These are phyloP conservation scores for Cladorrhinum sp. DNA, from an alignment of 2,329 filamentous ascomycete genomes.

Conservation along the genomic window DNA sequence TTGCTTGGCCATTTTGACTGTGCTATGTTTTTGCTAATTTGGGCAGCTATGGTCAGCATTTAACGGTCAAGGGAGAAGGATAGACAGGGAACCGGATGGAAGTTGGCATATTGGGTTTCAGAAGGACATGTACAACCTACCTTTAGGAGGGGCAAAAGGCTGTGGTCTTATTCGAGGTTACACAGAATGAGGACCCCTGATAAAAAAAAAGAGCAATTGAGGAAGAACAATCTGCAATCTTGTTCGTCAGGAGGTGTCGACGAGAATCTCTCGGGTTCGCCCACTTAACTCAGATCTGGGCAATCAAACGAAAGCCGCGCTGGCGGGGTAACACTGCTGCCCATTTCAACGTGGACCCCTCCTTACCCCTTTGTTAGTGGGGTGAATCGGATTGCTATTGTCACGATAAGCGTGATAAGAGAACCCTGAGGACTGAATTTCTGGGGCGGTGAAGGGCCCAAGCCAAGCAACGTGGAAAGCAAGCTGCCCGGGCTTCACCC, in stretches of 20 bases:
- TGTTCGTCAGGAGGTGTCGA: not conserved
- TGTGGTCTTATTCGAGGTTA: not conserved
- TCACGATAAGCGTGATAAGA: slow-evolving; percentile 6
- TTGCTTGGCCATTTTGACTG: slow-evolving; percentile 59
- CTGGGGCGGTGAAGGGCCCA: not conserved
- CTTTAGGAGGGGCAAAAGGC: not conserved
- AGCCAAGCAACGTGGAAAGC: not conserved
- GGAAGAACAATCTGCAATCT: not conserved
- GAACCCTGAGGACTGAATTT: slow-evolving; percentile 2
- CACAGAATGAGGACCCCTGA: not conserved
- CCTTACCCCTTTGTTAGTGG: slow-evolving; percentile 10
- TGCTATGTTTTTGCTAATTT: not conserved
- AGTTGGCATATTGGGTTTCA: not conserved
- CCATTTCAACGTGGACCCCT: slow-evolving; percentile 12
- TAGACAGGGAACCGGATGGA: not conserved
- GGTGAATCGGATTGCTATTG: not conserved
- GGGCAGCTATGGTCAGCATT: not conserved
- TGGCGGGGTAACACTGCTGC: not conserved
- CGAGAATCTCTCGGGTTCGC: slow-evolving; percentile 6
- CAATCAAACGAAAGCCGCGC: not conserved
- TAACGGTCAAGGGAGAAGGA: not conserved
- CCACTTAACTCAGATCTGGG: not conserved
- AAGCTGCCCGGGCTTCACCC: not conserved
- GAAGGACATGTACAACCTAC: not conserved
- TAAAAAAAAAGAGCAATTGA: not conserved